These are phyloP conservation scores for Scutellaria barbata DNA, from an alignment of 257 asterid genomes.

Conservation along the genomic window DNA sequence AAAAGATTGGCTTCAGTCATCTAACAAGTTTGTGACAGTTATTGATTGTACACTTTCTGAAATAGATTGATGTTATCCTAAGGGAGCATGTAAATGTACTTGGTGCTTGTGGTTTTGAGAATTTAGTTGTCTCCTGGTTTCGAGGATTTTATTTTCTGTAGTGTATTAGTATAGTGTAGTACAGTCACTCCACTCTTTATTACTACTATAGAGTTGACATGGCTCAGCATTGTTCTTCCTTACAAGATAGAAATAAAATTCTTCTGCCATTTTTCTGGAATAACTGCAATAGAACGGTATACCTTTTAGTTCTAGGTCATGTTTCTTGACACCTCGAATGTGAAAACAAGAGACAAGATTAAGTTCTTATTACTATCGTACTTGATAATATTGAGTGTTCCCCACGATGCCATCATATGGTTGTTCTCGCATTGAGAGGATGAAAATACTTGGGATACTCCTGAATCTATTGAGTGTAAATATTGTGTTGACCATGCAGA, in stretches of 20 bases:
- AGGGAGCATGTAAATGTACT: background rate
- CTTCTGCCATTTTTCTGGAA: background rate
- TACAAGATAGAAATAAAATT: background rate
- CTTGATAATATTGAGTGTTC: background rate
- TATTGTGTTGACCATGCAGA: background rate
- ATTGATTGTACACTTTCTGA: background rate
- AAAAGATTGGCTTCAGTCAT: background rate
- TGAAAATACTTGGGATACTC: slow-evolving; percentile 11
- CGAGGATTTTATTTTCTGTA: slow-evolving; percentile 10
- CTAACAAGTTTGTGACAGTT: background rate
- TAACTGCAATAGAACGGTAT: background rate
- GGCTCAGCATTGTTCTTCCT: slow-evolving; percentile 1
- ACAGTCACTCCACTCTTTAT: background rate
- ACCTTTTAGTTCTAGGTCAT: slow-evolving; percentile 1
- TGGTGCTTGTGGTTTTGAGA: background rate
- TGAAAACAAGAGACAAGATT: background rate
- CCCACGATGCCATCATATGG: background rate
- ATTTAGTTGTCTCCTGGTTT: slow-evolving; percentile 2
- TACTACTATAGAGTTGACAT: slow-evolving; percentile 1
- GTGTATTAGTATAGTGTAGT: background rate
- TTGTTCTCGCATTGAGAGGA: background rate
- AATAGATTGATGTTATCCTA: slow-evolving; percentile 1
- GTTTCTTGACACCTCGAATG: slow-evolving; percentile 5
- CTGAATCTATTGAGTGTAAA: background rate
- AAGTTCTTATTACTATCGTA: too few relatives aligned